Base-by-base conservation (phyloP, 2,329 filamentous ascomycete species). In the Sporothrix dimorphospora region DNA sequence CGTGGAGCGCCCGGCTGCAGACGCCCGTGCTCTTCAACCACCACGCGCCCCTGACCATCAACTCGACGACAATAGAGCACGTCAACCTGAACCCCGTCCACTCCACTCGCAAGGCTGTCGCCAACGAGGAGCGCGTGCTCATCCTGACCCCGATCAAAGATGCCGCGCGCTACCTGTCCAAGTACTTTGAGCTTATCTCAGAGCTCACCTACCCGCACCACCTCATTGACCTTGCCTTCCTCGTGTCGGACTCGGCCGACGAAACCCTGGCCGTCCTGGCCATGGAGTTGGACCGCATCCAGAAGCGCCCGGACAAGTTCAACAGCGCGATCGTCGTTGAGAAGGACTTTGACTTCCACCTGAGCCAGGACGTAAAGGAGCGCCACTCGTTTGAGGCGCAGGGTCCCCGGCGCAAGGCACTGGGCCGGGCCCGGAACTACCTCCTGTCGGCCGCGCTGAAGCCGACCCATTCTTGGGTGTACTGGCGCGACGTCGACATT, bases 401-500 rank as follows among this genome's bases (percentile, higher is more conserved):
- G 79, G 96, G 91, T 1, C 94, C 95, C 6, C 89, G 96, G 75
- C 90, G 96, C 76, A 98, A 95, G 83, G 90, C 91, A 47, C 94
- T 99, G 88, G 96, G 92, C 61, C 90, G 88, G 76, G 96, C 96
- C 38, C 89, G 96, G 77, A 99, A 99, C 81, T 99, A 97, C 81
- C 86, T 99, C 24, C 88, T 99, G 1, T 89, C 90, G 42, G 86
- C 93, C 0, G 91, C 96, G 3, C 80, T 99, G 78, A 97, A 97
- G 84, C 90, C 94, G 0, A 94, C 98, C 74, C 96, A 99, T 80
- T 95, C 94, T 9, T 99, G 96, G 96, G 94, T 98, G 9, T 98
- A 98, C 81, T 99, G 96, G 96, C 90, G 96, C 73, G 96, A 99
- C 80, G 94, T 97, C 67, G 96, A 99, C 81, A 98, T 99, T 77